Percentiles rank a stretch among this genome's conserved stretches.
Evolutionary conservation across 2,329 filamentous ascomycete species (phyloP).

Genomic region (Lachnellula occidentalis): DNA sequence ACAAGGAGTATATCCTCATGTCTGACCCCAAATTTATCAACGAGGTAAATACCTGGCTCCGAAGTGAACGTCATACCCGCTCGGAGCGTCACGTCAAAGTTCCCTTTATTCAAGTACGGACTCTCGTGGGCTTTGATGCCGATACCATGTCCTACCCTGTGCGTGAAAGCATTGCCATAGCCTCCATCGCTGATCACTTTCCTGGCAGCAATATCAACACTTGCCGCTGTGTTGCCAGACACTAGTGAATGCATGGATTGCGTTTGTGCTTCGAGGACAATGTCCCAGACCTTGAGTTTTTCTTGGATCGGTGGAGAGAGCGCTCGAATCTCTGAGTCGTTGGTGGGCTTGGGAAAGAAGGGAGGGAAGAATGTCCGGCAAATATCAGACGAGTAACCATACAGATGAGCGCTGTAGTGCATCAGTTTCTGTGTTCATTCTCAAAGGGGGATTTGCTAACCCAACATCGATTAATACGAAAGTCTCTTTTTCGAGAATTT

Average conservation of each 20-base stretch:
- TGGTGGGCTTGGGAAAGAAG: slow-evolving; percentile 29
- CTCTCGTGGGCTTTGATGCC: slow-evolving; percentile 63
- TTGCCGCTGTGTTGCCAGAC: slow-evolving; percentile 49
- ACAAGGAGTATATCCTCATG: slow-evolving; percentile 59
- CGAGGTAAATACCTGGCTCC: slow-evolving; percentile 58
- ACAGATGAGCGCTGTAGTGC: slow-evolving; percentile 45
- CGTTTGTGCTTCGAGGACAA: slow-evolving; percentile 57
- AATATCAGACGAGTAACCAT: slow-evolving; percentile 59
- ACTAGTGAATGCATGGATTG: slow-evolving; percentile 46
- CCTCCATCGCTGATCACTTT: slow-evolving; percentile 51
- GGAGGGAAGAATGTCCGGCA: slow-evolving; percentile 54
- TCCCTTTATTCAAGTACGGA: slow-evolving; percentile 60
- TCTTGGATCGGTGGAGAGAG: slow-evolving; percentile 33
- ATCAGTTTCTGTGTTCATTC: background rate
- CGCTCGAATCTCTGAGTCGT: background rate
- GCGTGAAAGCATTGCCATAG: slow-evolving; percentile 55
- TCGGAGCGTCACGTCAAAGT: slow-evolving; percentile 40
- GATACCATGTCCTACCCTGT: slow-evolving; percentile 58
- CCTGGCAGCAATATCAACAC: slow-evolving; percentile 56
- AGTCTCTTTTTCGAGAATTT: slow-evolving; percentile 46
- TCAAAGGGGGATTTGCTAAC: slow-evolving; percentile 14
- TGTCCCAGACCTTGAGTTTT: slow-evolving; percentile 53
- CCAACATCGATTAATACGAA: slow-evolving; percentile 60
- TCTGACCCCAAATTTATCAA: slow-evolving; percentile 54
- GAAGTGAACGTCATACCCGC: slow-evolving; percentile 59